phyloP scores from a whole-genome alignment of 257 asterid genomes.

The Forsythia viridissima region DNA sequence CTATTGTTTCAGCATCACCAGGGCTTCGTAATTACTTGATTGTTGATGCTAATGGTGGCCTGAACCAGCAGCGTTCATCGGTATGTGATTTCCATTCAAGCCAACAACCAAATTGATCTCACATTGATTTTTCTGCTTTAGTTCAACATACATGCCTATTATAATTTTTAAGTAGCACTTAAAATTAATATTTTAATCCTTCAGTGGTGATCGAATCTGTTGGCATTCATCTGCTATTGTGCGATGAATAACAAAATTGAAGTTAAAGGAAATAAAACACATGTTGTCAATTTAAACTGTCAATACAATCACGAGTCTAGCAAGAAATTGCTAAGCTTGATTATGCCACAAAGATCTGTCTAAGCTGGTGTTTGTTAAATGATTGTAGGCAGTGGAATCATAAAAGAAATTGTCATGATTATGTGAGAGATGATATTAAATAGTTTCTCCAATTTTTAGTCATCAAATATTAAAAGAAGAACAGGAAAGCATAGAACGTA shows the following conservation, averaged over 20 bases:
- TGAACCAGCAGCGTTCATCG: conserved; percentile 90
- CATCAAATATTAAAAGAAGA: neutral
- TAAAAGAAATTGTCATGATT: neutral
- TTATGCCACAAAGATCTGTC: neutral
- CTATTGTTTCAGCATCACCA: conserved; percentile 34
- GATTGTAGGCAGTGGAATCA: neutral
- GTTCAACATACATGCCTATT: neutral
- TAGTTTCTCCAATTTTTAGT: neutral
- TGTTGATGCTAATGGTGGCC: conserved; percentile 91
- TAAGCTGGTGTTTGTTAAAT: neutral
- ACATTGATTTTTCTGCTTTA: neutral
- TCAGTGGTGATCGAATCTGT: neutral
- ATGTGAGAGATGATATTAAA: neutral
- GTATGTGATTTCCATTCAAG: conserved; percentile 39
- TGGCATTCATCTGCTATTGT: neutral
- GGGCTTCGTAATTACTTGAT: conserved; percentile 50
- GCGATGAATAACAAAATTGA: neutral
- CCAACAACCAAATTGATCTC: neutral
- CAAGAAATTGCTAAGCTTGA: neutral
- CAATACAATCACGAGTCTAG: neutral
- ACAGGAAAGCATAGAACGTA: neutral
- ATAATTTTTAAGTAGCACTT: neutral
- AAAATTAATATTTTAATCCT: neutral
- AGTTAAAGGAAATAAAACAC: neutral
- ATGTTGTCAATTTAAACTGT: neutral